Base-by-base conservation (phyloP, 1,284 basidiomycete genomes). In the Pseudozyma hubeiensis region DNA sequence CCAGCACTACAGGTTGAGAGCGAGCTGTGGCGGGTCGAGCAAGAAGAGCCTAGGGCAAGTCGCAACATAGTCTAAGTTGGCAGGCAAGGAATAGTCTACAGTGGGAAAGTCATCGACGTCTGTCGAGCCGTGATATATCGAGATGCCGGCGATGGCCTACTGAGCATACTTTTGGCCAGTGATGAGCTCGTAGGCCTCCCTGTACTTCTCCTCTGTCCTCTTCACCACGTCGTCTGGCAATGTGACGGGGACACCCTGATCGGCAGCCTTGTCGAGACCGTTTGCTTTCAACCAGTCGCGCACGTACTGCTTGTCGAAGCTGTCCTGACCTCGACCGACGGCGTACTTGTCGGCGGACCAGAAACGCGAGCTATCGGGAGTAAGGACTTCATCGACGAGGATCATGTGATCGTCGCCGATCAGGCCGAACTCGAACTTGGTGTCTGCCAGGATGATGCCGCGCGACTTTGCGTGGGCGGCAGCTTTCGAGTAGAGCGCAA, bases 231-330 rank as follows among this genome's bases (percentile, higher is more conserved):
- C 78, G 7, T 77, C 74, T 1, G 82, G 81, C 31, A 84, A 56
- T 8, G 62, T 73, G 3, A 84, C 81, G 13, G 67, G 70, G 10
- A 70, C 64, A 11, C 78, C 80, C 56, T 78, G 58, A 46, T 78
- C 75, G 1, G 80, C 78, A 0, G 78, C 76, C 60, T 77, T 74
- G 39, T 80, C 79, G 16, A 80, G 58, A 7, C 79, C 75, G 14
- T 80, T 64, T 2, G 64, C 59, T 58, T 78, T 83, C 58, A 84
- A 68, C 92, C 94, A 94, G 84, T 98, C 94, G 39, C 97, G 88
- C 47, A 99, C 87, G 82, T 92, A 97, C 86, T 99, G 96, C 87
- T 99, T 99, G 85, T 99, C 97, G 81, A 97, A 99, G 80, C 93
- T 94, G 19, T 90, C 89, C 86, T 97, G 96, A 0, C 90, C 84